Conservation (phyloP, 495 filamentous ascomycete species). For the Friedmanniomyces endolithicus region DNA sequence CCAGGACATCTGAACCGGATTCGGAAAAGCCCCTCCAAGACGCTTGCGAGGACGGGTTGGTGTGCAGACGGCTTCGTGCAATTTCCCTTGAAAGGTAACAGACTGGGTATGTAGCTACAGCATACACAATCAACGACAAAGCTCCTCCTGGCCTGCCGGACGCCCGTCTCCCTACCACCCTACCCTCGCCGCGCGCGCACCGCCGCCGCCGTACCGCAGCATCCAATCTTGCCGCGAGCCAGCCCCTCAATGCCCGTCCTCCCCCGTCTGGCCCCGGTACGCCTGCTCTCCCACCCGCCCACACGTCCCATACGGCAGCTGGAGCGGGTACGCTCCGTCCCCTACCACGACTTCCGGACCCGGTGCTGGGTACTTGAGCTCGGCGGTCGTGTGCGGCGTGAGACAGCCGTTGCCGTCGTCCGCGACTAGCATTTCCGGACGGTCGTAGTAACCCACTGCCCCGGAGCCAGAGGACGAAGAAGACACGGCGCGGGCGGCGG, state of each 20-base stretch:
- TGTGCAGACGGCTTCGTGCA: too few relatives aligned
- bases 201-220: too few relatives aligned
- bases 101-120: too few relatives aligned
- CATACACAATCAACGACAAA: too few relatives aligned
- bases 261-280: conserved; percentile 1
- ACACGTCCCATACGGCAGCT: conserved; percentile 3
- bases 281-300: background rate
- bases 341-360: conserved; percentile 29
- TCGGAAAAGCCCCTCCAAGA: too few relatives aligned
- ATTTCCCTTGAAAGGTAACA: too few relatives aligned
- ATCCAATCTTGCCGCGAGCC: too few relatives aligned
- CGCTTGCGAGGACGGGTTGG: too few relatives aligned
- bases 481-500: background rate
- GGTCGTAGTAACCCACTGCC: conserved; percentile 1
- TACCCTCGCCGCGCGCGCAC: too few relatives aligned
- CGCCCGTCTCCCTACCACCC: too few relatives aligned
- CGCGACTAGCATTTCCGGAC: conserved; percentile 17
- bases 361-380: conserved; percentile 29
- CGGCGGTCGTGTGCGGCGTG: conserved; percentile 15
- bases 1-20: too few relatives aligned
- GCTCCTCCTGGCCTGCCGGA: too few relatives aligned
- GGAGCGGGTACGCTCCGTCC: conserved; percentile 28
- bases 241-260: conserved; percentile 6
- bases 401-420: conserved; percentile 18
- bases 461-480: background rate